phyloP scores from a whole-genome alignment of 208 protist species.

The Trichomonas gallinae region DNA sequence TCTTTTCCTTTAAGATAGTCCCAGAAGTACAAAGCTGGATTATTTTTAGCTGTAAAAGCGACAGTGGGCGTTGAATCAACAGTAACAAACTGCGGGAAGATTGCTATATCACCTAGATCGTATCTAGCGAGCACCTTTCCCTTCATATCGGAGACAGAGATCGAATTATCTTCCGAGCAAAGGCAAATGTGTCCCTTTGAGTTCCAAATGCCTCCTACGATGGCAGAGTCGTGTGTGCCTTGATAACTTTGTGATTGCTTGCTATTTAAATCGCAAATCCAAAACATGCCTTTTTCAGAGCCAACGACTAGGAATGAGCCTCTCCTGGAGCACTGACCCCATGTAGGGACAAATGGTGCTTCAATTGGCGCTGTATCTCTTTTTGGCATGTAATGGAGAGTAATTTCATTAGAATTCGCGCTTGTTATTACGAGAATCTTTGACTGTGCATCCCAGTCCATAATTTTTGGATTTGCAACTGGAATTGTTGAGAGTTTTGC shows the following conservation, averaged over 20 bases:
- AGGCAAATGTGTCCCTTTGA: not conserved
- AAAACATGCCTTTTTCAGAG: conserved; percentile 3
- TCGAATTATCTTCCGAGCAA: not conserved
- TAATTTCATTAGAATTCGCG: not conserved
- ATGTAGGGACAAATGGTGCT: not conserved
- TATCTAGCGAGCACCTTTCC: not conserved
- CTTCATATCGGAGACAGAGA: not conserved
- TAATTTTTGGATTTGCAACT: not conserved
- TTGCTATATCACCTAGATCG: not conserved
- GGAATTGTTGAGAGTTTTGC: not conserved
- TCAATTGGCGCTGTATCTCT: not conserved
- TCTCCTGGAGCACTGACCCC: not conserved
- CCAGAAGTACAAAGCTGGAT: not conserved
- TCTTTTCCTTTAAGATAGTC: not conserved
- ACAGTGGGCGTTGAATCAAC: not conserved
- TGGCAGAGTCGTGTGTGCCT: not conserved
- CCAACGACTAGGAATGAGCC: not conserved
- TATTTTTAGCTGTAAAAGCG: not conserved
- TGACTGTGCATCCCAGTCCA: not conserved
- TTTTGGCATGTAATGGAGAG: not conserved
- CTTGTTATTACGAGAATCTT: not conserved
- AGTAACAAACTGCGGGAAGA: not conserved
- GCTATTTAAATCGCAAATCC: not conserved
- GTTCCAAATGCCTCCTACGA: not conserved
- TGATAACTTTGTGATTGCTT: not conserved